Base-by-base conservation (phyloP, 306 rosid genomes). In the Trifolium repens region DNA sequence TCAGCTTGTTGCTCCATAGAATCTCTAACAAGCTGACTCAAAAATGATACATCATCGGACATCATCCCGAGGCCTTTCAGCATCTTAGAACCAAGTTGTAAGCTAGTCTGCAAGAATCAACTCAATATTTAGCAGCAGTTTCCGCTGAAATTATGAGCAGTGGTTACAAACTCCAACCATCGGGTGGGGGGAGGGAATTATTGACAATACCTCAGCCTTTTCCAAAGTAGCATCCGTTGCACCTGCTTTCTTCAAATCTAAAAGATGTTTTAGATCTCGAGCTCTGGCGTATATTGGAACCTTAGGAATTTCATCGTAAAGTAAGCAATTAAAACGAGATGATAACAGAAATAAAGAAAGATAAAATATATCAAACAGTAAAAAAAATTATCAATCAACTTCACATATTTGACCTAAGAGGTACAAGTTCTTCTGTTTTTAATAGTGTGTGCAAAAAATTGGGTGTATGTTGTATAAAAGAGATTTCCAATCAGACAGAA, bases 21-120 rank as follows among this genome's bases (percentile, higher is more conserved):
- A 84, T 92, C 91, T 44, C 96, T 91, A 71, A 90, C 79, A 67
- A 92, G 85, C 81, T 84, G 96, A 67, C 98, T 87, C 77, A 96
- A 88, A 84, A 90, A 96, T 81, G 80, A 78, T 74, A 96, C 99
- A 80, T 96, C 98, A 61, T 96, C 99, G 4, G 99, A 96, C 99
- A 90, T 96, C 79, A 90, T 87, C 30, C 99, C 99, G 8, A 96
- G 87, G 83, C 99, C 98, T 85, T 82, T 89, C 85, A 96, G 82
- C 87, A 96, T 92, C 89, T 88, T 96, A 63, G 99, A 96, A 72
- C 99, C 99, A 76, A 96, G 87, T 80, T 92, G 97, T 75, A 96
- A 84, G 87, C 99, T 92, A 58, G 92, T 92, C 99, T 96, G 96
- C 87, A 86, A 61, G 71, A 79, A 82, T 13, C 57, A 80, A 76